These are phyloP conservation scores for Eucalyptus sp. DNA, from an alignment of 345 rosid genomes.

Conservation along the genomic window DNA sequence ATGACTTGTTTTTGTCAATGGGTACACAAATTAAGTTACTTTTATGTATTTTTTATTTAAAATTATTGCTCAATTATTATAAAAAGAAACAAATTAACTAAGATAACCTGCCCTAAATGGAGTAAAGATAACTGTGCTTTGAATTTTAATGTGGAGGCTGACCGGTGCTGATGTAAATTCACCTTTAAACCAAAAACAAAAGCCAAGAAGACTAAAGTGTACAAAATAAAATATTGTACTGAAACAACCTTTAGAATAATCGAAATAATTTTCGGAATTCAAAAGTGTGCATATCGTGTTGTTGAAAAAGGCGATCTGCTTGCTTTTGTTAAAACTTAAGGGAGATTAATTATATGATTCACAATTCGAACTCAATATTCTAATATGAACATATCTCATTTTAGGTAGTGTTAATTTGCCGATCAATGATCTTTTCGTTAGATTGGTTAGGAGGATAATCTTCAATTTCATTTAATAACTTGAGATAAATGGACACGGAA, in stretches of 20 bases:
- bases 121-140: not conserved
- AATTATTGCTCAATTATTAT: not conserved
- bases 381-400: not conserved
- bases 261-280: not conserved
- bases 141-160: not conserved
- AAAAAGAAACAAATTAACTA: not conserved
- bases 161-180: not conserved
- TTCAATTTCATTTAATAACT: not conserved
- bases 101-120: not conserved
- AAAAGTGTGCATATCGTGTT: not conserved
- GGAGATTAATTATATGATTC: not conserved
- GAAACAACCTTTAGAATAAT: not conserved
- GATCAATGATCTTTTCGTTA: not conserved
- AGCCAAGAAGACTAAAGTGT: not conserved
- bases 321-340: not conserved
- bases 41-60: not conserved
- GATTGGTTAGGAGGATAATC: not conserved
- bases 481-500: not conserved
- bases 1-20: not conserved
- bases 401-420: not conserved
- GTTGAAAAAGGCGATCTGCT: not conserved
- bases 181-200: not conserved
- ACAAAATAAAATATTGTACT: not conserved
- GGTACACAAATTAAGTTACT: not conserved
- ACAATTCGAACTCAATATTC: not conserved